These are phyloP conservation scores for Tephrocybe sp. DNA, from an alignment of 768 basidiomycete genomes.

Conservation along the genomic window DNA sequence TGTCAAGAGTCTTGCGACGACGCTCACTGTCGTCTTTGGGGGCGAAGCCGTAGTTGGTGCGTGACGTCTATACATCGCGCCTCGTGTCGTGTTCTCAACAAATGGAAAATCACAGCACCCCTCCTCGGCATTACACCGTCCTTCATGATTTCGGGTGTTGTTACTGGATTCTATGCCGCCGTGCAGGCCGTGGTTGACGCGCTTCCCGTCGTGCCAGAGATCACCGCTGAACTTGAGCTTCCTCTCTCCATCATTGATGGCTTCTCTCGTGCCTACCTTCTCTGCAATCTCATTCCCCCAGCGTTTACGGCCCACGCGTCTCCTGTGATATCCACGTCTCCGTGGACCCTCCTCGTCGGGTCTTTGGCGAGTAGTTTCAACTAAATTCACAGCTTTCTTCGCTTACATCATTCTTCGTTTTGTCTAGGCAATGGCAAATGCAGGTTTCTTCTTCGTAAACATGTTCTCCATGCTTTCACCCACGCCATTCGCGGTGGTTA, in stretches of 20 bases:
- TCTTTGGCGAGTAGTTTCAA: slow-evolving; percentile 53
- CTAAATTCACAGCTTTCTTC: neutral
- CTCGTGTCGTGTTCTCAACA: slow-evolving; percentile 3
- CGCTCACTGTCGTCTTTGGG: slow-evolving; percentile 70
- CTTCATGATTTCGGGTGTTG: slow-evolving; percentile 73
- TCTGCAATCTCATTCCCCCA: slow-evolving; percentile 77
- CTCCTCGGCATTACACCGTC: slow-evolving; percentile 67
- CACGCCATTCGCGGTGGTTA: slow-evolving; percentile 61
- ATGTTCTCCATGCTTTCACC: slow-evolving; percentile 76
- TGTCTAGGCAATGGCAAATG: slow-evolving; percentile 65
- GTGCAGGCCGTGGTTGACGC: slow-evolving; percentile 60
- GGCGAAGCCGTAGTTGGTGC: slow-evolving; percentile 71
- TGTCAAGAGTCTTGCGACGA: slow-evolving; percentile 52
- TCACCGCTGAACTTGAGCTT: slow-evolving; percentile 59
- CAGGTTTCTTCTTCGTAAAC: slow-evolving; percentile 78
- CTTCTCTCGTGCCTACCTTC: slow-evolving; percentile 72
- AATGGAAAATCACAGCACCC: slow-evolving; percentile 41
- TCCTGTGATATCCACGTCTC: slow-evolving; percentile 54
- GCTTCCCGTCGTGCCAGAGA: slow-evolving; percentile 53
- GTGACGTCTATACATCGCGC: slow-evolving; percentile 18
- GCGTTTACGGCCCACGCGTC: slow-evolving; percentile 53
- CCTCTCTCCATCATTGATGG: slow-evolving; percentile 75
- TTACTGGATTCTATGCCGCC: slow-evolving; percentile 58
- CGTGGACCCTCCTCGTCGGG: slow-evolving; percentile 73
- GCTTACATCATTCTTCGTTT: neutral